Evolutionary conservation across 2,329 filamentous ascomycete genomes (phyloP).

Genomic region (Rhinocladiella similis): DNA sequence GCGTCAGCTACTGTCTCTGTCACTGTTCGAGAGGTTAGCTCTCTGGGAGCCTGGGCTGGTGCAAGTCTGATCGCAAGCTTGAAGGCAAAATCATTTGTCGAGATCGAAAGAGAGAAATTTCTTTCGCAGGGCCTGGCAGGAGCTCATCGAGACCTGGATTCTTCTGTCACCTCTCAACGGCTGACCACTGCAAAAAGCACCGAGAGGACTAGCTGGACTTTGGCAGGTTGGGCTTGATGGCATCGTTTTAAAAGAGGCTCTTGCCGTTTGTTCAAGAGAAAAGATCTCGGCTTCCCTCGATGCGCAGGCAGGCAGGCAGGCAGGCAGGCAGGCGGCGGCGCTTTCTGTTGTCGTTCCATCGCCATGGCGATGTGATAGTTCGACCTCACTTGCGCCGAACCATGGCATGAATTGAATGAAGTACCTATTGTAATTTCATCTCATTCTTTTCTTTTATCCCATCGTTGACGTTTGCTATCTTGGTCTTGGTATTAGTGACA

Average conservation of each 20-base stretch:
- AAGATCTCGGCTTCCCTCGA: not conserved
- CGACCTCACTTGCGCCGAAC: not conserved
- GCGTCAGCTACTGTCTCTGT: conserved; percentile 40
- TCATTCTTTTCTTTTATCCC: not conserved
- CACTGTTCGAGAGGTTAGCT: conserved; percentile 56
- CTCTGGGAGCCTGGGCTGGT: conserved; percentile 64
- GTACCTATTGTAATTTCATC: too few species aligned
- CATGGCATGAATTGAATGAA: not conserved
- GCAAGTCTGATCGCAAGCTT: conserved; percentile 61
- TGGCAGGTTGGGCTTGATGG: conserved; percentile 46
- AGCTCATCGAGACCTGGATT: conserved; percentile 45
- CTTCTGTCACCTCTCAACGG: conserved; percentile 39
- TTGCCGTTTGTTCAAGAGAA: not conserved
- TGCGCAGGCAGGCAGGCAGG: too few species aligned
- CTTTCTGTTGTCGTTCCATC: not conserved
- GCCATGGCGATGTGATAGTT: not conserved
- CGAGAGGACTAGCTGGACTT: conserved; percentile 51
- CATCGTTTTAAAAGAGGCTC: not conserved
- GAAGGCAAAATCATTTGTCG: conserved; percentile 61
- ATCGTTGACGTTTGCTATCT: not conserved
- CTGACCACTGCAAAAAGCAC: conserved; percentile 34
- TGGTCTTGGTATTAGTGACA: not conserved
- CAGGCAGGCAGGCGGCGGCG: too few species aligned
- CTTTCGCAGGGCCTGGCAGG: conserved; percentile 51
- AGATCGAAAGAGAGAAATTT: conserved; percentile 66